Percentiles rank a stretch among this genome's conserved stretches.
These are phyloP conservation scores for Grosmannia clavigera DNA, from an alignment of 2,329 filamentous ascomycete genomes.

Conservation along the genomic window DNA sequence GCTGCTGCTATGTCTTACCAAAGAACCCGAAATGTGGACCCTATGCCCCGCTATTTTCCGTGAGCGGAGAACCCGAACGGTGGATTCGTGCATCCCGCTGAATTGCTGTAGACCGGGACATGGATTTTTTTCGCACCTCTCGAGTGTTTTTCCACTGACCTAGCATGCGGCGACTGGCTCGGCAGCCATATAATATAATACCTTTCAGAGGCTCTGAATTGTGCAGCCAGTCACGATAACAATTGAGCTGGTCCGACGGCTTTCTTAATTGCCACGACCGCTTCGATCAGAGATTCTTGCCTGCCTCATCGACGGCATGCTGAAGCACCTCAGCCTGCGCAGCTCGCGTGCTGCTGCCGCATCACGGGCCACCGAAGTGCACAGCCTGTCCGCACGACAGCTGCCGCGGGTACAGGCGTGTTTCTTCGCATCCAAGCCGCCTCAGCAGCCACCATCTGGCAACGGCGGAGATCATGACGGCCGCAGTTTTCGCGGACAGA, in stretches of 20 bases:
- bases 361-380: background rate
- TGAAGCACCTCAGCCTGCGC: background rate
- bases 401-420: background rate
- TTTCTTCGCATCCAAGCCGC: slow-evolving; percentile 9
- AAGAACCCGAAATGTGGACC: background rate
- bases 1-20: background rate
- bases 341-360: background rate
- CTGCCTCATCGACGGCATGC: background rate
- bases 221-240: background rate
- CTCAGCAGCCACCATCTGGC: background rate
- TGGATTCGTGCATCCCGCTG: background rate
- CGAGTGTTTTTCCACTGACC: background rate
- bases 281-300: background rate
- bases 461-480: slow-evolving; percentile 7
- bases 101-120: background rate
- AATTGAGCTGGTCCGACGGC: background rate
- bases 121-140: background rate
- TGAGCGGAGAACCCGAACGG: background rate
- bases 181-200: background rate
- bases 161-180: background rate
- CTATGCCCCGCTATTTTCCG: background rate
- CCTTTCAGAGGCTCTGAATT: background rate
- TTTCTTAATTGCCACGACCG: background rate
- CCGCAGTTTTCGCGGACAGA: slow-evolving; percentile 36
- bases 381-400: background rate